Evolutionary conservation across 148 eudicot species (phyloP).

Genomic region (Rhododendron ferrugineum): DNA sequence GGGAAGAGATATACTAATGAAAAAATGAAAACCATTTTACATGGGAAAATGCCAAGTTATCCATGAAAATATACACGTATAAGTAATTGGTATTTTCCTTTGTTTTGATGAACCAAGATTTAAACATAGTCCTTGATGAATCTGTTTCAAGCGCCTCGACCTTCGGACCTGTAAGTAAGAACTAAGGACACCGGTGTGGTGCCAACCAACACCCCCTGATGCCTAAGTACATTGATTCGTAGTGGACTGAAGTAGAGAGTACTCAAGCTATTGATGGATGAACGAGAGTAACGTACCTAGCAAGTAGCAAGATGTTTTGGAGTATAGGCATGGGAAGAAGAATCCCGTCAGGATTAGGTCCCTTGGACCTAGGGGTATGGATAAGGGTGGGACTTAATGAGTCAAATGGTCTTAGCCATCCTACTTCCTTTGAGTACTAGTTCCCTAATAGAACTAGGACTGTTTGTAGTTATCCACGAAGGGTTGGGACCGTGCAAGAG

Average conservation of each 20-base stretch:
- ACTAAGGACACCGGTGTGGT: background rate
- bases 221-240: background rate
- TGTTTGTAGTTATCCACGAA: too few species aligned
- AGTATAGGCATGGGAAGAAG: background rate
- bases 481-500: too few species aligned
- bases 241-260: background rate
- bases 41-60: background rate
- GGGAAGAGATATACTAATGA: background rate
- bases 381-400: background rate
- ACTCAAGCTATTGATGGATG: background rate
- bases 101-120: background rate
- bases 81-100: background rate
- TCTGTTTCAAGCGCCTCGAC: background rate
- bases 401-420: too few species aligned
- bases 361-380: background rate
- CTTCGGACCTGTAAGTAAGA: background rate
- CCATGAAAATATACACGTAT: background rate
- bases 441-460: too few species aligned
- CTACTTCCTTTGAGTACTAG: background rate
- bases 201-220: background rate
- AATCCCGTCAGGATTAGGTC: background rate
- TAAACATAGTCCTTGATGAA: background rate
- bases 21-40: background rate
- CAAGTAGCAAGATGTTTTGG: background rate
- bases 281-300: background rate